phyloP scores from a whole-genome alignment of 345 rosid genomes.

The Carallia brachiata region DNA sequence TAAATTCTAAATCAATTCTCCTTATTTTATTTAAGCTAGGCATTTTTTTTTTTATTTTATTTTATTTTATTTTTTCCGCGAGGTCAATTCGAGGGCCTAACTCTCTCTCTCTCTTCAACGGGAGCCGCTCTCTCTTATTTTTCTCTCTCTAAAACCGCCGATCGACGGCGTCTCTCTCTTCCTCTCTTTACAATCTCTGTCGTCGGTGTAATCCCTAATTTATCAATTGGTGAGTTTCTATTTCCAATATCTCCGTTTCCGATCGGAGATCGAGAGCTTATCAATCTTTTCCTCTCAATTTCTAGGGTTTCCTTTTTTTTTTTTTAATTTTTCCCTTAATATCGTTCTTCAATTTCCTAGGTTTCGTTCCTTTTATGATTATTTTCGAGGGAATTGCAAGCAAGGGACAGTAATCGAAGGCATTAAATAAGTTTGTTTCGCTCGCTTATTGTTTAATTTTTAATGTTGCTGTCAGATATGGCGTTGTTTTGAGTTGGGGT shows the following conservation, averaged over 20 bases:
- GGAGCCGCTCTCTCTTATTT: slow-evolving; percentile 1
- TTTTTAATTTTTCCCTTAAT: neutral
- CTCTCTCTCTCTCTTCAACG: slow-evolving; percentile 3
- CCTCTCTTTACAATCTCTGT: neutral
- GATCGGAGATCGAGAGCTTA: no score
- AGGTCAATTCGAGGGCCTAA: no score
- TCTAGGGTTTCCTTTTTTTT: slow-evolving; percentile 3
- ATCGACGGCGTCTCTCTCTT: slow-evolving; percentile 9
- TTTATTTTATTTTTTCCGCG: no score
- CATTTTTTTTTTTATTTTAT: no score
- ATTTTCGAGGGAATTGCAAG: slow-evolving; percentile 3
- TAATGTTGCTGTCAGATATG: slow-evolving; percentile 12
- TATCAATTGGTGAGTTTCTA: no score
- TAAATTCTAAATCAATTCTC: no score
- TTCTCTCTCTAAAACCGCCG: slow-evolving; percentile 19
- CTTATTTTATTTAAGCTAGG: no score
- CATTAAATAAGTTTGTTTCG: neutral
- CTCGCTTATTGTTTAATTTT: slow-evolving; percentile 11
- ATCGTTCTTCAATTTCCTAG: slow-evolving; percentile 7
- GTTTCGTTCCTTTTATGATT: neutral
- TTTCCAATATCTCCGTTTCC: neutral
- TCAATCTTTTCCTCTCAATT: neutral
- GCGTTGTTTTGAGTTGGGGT: slow-evolving; percentile 14
- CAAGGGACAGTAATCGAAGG: neutral
- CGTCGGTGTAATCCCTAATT: slow-evolving; percentile 27